Percentiles rank a stretch among this genome's conserved stretches.
phyloP scores from a whole-genome alignment of 768 basidiomycete genomes.

The Clitopilus passeckerianus region DNA sequence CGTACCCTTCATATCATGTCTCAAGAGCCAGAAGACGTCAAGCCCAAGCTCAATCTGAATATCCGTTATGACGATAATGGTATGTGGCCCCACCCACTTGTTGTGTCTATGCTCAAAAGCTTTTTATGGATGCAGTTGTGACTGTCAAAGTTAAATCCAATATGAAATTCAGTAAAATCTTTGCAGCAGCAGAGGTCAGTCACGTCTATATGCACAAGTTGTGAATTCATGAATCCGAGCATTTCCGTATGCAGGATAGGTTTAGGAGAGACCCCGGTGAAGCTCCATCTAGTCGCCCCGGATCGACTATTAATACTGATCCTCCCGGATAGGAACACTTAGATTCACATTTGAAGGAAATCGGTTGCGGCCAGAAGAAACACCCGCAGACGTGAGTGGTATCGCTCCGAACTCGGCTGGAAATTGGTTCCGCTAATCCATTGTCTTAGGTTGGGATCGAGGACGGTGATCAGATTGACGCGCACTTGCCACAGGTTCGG shows the following conservation, averaged over 20 bases:
- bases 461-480: constrained; percentile 61
- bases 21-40: constrained; percentile 54
- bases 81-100: constrained; percentile 17
- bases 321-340: constrained; percentile 41
- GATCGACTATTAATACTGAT: not conserved
- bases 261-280: constrained; percentile 51
- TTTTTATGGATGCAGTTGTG: constrained; percentile 35
- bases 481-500: constrained; percentile 50
- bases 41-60: constrained; percentile 65
- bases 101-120: not conserved
- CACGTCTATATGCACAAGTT: not conserved
- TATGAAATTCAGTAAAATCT: constrained; percentile 57
- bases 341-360: constrained; percentile 53
- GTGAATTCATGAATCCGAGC: not conserved
- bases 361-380: constrained; percentile 39
- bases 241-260: constrained; percentile 34
- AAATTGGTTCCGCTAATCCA: not conserved
- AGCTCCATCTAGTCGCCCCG: not conserved
- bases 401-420: not conserved
- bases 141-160: constrained; percentile 60
- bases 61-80: constrained; percentile 52
- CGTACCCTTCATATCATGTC: constrained; percentile 25
- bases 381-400: constrained; percentile 43
- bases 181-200: constrained; percentile 59
- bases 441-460: constrained; percentile 48